Evolutionary conservation across 2,329 filamentous ascomycete genomes (phyloP).

Genomic region (Aureobasidium namibiae): DNA sequence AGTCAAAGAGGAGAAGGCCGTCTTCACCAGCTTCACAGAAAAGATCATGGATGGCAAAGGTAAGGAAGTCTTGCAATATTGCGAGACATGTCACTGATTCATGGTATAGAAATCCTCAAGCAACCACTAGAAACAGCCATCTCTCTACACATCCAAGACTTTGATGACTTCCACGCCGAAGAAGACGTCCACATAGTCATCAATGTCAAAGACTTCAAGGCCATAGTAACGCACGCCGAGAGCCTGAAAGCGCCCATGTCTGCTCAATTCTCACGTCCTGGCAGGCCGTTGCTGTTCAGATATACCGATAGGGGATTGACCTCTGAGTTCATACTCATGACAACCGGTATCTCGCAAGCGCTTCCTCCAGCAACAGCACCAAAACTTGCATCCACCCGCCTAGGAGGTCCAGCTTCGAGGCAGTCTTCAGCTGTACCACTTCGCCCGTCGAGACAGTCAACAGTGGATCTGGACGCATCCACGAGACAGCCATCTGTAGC

Average conservation of each 20-base stretch:
- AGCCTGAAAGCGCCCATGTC: slow-evolving; percentile 58
- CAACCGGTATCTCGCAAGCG: slow-evolving; percentile 54
- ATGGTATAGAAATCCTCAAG: slow-evolving; percentile 57
- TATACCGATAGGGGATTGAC: slow-evolving; percentile 59
- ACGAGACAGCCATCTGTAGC: slow-evolving; percentile 5
- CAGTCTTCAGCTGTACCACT: slow-evolving; percentile 18
- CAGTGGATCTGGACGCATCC: not conserved
- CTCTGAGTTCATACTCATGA: slow-evolving; percentile 77
- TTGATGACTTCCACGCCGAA: slow-evolving; percentile 65
- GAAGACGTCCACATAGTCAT: slow-evolving; percentile 71
- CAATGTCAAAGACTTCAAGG: slow-evolving; percentile 74
- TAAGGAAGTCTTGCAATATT: slow-evolving; percentile 20
- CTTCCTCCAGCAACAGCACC: slow-evolving; percentile 24
- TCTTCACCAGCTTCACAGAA: slow-evolving; percentile 75
- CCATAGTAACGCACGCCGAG: slow-evolving; percentile 68
- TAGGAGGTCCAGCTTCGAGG: slow-evolving; percentile 24
- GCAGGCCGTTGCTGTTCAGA: slow-evolving; percentile 62
- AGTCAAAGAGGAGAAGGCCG: slow-evolving; percentile 58
- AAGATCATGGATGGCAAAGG: slow-evolving; percentile 63
- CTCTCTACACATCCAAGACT: slow-evolving; percentile 66
- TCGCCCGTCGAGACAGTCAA: not conserved
- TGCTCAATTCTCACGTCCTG: slow-evolving; percentile 63
- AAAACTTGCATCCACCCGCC: slow-evolving; percentile 28
- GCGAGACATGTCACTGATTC: slow-evolving; percentile 4
- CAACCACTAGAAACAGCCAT: slow-evolving; percentile 76